Conservation (phyloP, 495 filamentous ascomycete genomes). For the Aspergillus mulundensis region DNA sequence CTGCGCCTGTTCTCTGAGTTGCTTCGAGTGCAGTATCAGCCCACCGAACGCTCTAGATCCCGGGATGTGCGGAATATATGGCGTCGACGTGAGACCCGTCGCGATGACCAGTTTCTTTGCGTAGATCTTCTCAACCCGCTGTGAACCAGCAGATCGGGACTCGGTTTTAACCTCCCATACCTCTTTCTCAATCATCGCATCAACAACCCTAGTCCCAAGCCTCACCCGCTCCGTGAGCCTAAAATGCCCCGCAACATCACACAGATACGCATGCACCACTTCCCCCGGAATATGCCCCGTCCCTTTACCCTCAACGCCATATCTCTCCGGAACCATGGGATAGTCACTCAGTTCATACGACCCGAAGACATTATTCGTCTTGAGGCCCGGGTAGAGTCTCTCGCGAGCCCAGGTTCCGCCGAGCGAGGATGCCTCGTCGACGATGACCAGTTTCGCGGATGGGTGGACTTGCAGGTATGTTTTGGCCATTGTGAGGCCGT, state of each 20-base stretch:
- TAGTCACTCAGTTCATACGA: slow-evolving; percentile 37
- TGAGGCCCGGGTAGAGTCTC: slow-evolving; percentile 45
- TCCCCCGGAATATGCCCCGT: slow-evolving; percentile 26
- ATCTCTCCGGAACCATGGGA: slow-evolving; percentile 24
- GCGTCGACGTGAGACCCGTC: slow-evolving; percentile 39
- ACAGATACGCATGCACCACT: slow-evolving; percentile 18
- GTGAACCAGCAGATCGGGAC: too few relatives aligned
- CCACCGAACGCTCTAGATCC: slow-evolving; percentile 17
- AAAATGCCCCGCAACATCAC: slow-evolving; percentile 9
- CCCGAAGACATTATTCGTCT: slow-evolving; percentile 35
- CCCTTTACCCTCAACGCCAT: slow-evolving; percentile 10
- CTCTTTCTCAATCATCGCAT: neutral
- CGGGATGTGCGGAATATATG: slow-evolving; percentile 33
- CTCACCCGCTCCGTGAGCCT: slow-evolving; percentile 6
- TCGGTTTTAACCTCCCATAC: neutral
- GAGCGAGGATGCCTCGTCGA: slow-evolving; percentile 41
- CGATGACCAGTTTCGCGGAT: slow-evolving; percentile 33
- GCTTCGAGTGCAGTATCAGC: slow-evolving; percentile 5
- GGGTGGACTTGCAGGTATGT: slow-evolving; percentile 40
- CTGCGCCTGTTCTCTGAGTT: slow-evolving; percentile 13
- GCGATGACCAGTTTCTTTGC: slow-evolving; percentile 41
- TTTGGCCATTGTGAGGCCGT: slow-evolving; percentile 40
- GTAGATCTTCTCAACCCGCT: neutral
- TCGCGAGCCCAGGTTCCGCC: slow-evolving; percentile 51
- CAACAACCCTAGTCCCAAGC: slow-evolving; percentile 6